Evolutionary conservation across 192 early-diverging fungal species (phyloP), one percentile per base, ranked within the genome.

Genomic region (Funneliformis geosporum): DNA sequence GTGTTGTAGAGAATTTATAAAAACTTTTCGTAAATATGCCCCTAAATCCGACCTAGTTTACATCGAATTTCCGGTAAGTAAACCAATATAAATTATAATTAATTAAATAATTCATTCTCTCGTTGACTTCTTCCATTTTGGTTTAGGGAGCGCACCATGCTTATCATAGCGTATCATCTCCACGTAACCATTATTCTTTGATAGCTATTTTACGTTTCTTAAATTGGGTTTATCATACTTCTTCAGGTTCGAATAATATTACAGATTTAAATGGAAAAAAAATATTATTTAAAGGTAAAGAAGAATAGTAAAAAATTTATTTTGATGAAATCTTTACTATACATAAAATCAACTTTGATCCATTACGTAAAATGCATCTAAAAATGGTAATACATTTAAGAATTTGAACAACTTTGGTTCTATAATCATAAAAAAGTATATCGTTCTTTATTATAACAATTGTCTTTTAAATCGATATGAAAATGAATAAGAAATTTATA

Each of bases 161-260:
- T 55, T 85, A 82, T 78, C 81, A 85, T 60, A 38, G 82, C 28
- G 79, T 81, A 66, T 80, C 81, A 16, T 82, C 84, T 0, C 84
- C 81, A 10, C 79, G 84, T n/a, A 79, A 79, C 8, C 82, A 82
- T 80, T 85, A 82, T 28, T 27, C 65, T 28, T 60, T 73, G 18
- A 85, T 85, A 60, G 69, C 84, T 14, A 71, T 71, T 40, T 18
- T 71, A 40, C 28, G 69, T 33, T 71, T 71, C 40, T 43, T 71
- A 40, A 71, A 71, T 44, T 43, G 69, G 64, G 64, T 18, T 55
- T 55, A 55, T 55, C 50, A 55, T 18, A 55, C 50, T 55, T 46
- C 9, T 46, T 55, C 16, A 55, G 2, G 33, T 33, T 33, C 33
- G 0, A 55, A 55, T 14, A 18, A 55, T 18, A 55, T 16, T 5